A percentile compares a stretch with the other conserved stretches of the same genome.
Evolutionary conservation across 164 flowering plant species (phyloP).

Genomic region (Vitis cinerea): DNA sequence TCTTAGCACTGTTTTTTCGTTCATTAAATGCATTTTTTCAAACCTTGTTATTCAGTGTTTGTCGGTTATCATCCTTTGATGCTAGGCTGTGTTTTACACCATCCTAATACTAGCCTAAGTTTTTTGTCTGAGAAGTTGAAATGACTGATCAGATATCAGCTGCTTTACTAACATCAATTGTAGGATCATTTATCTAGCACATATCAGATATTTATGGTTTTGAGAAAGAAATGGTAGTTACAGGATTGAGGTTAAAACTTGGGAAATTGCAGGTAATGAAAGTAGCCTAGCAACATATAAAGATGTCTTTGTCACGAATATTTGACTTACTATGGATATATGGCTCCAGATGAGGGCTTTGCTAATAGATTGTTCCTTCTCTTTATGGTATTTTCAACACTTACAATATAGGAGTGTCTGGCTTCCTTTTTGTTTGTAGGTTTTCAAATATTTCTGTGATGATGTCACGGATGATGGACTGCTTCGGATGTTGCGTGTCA

Average conservation of each 20-base stretch:
- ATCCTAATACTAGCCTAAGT: too few relatives aligned
- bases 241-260: background rate
- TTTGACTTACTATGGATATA: background rate
- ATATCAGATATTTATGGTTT: background rate
- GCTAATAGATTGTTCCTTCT: background rate
- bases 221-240: background rate
- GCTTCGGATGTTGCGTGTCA: slow-evolving; percentile 68
- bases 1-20: too few relatives aligned
- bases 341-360: background rate
- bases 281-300: too few relatives aligned
- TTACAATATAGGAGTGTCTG: background rate
- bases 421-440: slow-evolving; percentile 40
- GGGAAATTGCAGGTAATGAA: too few relatives aligned
- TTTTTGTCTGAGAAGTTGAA: background rate
- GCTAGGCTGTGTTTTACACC: too few relatives aligned
- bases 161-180: background rate
- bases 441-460: slow-evolving; percentile 68
- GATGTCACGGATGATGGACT: slow-evolving; percentile 72
- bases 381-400: background rate
- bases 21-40: too few relatives aligned
- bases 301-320: too few relatives aligned
- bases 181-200: background rate
- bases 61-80: too few relatives aligned
- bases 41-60: too few relatives aligned
- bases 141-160: background rate